These are phyloP conservation scores for Lignosus rhinocerotis DNA, from an alignment of 1,284 basidiomycete genomes.

Conservation along the genomic window DNA sequence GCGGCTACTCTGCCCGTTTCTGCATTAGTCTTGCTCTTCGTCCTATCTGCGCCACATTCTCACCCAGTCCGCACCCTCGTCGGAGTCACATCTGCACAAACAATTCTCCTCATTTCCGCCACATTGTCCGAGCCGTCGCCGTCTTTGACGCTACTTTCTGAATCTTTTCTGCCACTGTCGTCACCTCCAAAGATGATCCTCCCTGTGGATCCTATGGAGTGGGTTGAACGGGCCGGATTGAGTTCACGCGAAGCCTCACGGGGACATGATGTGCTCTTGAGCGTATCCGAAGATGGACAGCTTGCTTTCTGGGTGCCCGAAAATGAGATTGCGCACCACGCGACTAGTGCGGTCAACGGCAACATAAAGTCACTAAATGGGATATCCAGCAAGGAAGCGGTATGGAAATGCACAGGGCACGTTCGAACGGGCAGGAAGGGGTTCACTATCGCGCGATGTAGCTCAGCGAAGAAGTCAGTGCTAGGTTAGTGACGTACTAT, in stretches of 20 bases:
- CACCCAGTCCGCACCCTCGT: conserved; percentile 35
- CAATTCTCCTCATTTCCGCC: conserved; percentile 24
- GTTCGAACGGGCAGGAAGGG: conserved; percentile 71
- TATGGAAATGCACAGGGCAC: conserved; percentile 71
- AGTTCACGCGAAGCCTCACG: conserved; percentile 35
- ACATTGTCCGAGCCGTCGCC: conserved; percentile 21
- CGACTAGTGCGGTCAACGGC: conserved; percentile 20
- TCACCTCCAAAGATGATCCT: conserved; percentile 57
- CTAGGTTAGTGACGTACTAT: conserved; percentile 49
- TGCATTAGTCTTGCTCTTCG: conserved; percentile 58
- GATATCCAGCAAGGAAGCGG: background rate
- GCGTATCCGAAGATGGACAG: conserved; percentile 71
- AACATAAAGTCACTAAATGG: background rate
- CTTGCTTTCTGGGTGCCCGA: conserved; percentile 83
- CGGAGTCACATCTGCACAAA: conserved; percentile 26
- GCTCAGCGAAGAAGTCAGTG: conserved; percentile 87
- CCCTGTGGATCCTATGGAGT: conserved; percentile 91
- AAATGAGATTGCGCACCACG: conserved; percentile 23
- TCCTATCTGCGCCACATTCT: conserved; percentile 35
- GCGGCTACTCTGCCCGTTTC: conserved; percentile 50
- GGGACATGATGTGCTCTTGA: conserved; percentile 75
- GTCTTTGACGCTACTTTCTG: conserved; percentile 43
- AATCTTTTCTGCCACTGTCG: conserved; percentile 50
- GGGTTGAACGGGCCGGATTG: conserved; percentile 52
- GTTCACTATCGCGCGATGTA: conserved; percentile 75